phyloP scores from a whole-genome alignment of 257 asterid species.

The Solanum chaucha region DNA sequence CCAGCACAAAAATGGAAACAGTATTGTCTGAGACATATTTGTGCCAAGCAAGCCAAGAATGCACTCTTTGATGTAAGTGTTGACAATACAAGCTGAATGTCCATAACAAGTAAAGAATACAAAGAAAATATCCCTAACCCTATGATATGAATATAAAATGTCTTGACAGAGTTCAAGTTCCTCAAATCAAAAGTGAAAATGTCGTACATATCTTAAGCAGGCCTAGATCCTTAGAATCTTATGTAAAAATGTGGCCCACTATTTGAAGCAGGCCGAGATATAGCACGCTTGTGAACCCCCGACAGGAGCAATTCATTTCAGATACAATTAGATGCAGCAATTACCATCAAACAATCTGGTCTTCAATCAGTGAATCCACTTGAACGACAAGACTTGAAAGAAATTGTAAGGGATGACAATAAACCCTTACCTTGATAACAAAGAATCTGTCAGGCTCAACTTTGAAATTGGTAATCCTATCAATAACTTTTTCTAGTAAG shows the following conservation, averaged over 20 bases:
- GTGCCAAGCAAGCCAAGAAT: neutral
- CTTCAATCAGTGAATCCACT: neutral
- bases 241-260: neutral
- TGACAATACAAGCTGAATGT: neutral
- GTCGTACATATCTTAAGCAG: neutral
- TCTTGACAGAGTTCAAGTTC: neutral
- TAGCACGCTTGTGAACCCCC: neutral
- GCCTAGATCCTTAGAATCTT: neutral
- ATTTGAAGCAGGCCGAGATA: neutral
- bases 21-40: neutral
- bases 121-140: neutral
- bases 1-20: neutral
- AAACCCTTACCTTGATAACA: slow-evolving; percentile 69
- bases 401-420: neutral
- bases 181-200: neutral
- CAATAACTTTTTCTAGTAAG: slow-evolving; percentile 69
- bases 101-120: neutral
- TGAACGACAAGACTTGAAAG: neutral
- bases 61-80: neutral
- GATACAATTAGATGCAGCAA: neutral
- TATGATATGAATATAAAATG: neutral
- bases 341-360: neutral
- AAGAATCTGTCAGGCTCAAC: slow-evolving; percentile 83
- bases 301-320: neutral
- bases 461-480: slow-evolving; percentile 62